Conservation (phyloP, 2,329 filamentous ascomycete genomes). For the Colletotrichum noveboracense region DNA sequence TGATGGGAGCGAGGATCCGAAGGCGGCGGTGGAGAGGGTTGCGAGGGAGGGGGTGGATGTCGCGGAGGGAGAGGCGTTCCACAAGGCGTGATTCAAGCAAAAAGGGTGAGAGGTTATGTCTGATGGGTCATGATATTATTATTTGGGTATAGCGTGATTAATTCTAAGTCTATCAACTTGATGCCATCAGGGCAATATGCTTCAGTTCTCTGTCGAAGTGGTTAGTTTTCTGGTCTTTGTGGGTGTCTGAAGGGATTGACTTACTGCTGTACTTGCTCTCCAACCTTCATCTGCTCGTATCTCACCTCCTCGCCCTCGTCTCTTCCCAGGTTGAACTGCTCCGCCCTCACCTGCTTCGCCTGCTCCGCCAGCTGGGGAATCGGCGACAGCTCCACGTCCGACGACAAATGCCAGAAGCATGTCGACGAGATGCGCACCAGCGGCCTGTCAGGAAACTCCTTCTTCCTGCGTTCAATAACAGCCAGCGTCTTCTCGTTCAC, state of each 20-base stretch:
- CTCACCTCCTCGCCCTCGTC: slow-evolving; percentile 57
- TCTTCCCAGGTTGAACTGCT: slow-evolving; percentile 52
- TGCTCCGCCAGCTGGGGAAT: slow-evolving; percentile 51
- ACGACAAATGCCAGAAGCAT: slow-evolving; percentile 65
- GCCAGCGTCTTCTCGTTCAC: slow-evolving; percentile 58
- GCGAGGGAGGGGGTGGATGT: slow-evolving; percentile 55
- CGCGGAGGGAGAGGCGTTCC: slow-evolving; percentile 56
- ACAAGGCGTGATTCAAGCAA: slow-evolving; percentile 15
- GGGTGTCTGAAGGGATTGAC: slow-evolving; percentile 26
- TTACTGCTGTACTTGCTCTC: slow-evolving; percentile 62
- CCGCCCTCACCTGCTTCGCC: slow-evolving; percentile 48
- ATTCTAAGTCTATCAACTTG: not conserved
- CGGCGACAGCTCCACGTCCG: slow-evolving; percentile 60
- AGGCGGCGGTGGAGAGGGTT: slow-evolving; percentile 52
- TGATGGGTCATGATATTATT: slow-evolving; percentile 1
- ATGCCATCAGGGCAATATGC: slow-evolving; percentile 57
- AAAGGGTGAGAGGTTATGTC: not conserved
- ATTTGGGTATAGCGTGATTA: slow-evolving; percentile 1
- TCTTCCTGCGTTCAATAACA: slow-evolving; percentile 48
- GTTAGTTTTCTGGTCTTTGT: not conserved
- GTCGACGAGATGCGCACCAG: slow-evolving; percentile 64
- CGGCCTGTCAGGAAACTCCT: slow-evolving; percentile 51
- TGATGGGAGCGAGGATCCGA: slow-evolving; percentile 55
- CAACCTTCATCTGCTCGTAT: slow-evolving; percentile 63
- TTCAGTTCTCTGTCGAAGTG: slow-evolving; percentile 48